These are phyloP conservation scores for Suhomyces sp. DNA, from an alignment of 805 yeast species.

Conservation along the genomic window DNA sequence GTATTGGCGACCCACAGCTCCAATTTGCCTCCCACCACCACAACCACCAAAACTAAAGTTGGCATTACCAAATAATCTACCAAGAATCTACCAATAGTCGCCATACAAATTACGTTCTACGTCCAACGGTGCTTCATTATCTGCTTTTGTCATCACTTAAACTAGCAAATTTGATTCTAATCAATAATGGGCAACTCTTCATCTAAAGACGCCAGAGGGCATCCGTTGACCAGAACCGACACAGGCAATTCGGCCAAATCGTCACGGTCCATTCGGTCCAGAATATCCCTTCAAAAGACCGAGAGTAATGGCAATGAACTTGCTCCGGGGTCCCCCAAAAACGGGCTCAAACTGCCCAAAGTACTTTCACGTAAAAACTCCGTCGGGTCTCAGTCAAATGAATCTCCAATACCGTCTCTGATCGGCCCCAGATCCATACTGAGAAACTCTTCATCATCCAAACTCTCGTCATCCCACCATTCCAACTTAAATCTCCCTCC, in stretches of 20 bases:
- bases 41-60: not conserved
- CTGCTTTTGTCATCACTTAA: not conserved
- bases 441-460: conserved; percentile 7
- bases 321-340: conserved; percentile 17
- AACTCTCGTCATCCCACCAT: conserved; percentile 10
- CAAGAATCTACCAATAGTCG: not conserved
- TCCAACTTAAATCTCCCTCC: conserved; percentile 48
- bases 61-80: not conserved
- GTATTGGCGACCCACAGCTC: not conserved
- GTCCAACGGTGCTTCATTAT: not conserved
- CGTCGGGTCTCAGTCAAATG: conserved; percentile 18
- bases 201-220: conserved; percentile 36
- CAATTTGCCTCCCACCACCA: not conserved
- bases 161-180: not conserved
- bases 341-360: conserved; percentile 28
- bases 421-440: conserved; percentile 3
- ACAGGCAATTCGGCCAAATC: conserved; percentile 51
- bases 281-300: conserved; percentile 22
- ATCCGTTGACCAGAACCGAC: conserved; percentile 54
- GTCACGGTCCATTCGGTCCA: conserved; percentile 45
- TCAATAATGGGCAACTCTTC: conserved; percentile 49
- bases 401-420: conserved; percentile 7
- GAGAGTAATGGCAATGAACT: conserved; percentile 14
- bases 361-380: conserved; percentile 31
- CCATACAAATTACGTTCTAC: not conserved